A percentile compares a stretch with the other conserved stretches of the same genome.
These are phyloP conservation scores for Leccinum huronense DNA, from an alignment of 1,284 basidiomycete genomes.

Conservation along the genomic window DNA sequence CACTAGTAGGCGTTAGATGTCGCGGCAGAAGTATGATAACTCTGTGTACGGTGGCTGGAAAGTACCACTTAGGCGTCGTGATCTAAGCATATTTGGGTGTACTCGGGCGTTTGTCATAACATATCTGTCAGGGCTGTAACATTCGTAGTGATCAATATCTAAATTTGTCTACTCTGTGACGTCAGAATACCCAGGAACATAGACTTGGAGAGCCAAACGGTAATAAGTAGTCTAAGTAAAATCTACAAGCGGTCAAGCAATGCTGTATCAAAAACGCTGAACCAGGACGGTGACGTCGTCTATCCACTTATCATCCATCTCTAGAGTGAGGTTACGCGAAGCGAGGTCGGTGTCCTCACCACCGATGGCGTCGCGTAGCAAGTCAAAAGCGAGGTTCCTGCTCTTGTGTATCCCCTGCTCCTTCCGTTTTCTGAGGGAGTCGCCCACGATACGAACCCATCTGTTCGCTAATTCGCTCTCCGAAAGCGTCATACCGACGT, in stretches of 20 bases:
- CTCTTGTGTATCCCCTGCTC: slow-evolving; percentile 10
- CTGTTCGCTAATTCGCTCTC: slow-evolving; percentile 39
- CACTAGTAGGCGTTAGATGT: slow-evolving; percentile 13
- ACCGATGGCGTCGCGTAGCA: slow-evolving; percentile 59
- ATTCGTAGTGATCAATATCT: slow-evolving; percentile 15
- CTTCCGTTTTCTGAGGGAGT: slow-evolving; percentile 22
- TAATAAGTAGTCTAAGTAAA: slow-evolving; percentile 11
- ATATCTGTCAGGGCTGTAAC: slow-evolving; percentile 17
- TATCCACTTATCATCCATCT: slow-evolving; percentile 64
- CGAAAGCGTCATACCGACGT: slow-evolving; percentile 34
- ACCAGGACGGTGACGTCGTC: slow-evolving; percentile 69
- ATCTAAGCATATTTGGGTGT: slow-evolving; percentile 15
- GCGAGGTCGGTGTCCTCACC: slow-evolving; percentile 49
- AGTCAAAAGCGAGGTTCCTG: slow-evolving; percentile 47
- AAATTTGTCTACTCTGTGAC: slow-evolving; percentile 1
- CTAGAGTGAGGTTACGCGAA: slow-evolving; percentile 60
- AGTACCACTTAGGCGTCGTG: neutral
- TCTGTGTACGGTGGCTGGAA: slow-evolving; percentile 1
- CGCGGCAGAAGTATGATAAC: neutral
- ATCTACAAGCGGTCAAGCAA: neutral
- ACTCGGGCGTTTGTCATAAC: slow-evolving; percentile 20
- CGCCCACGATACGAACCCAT: slow-evolving; percentile 43
- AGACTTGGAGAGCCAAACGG: neutral
- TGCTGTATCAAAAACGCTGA: slow-evolving; percentile 34
- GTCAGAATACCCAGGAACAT: slow-evolving; percentile 1